phyloP scores from a whole-genome alignment of 805 yeast species.

The Wickerhamiella occidentalis region DNA sequence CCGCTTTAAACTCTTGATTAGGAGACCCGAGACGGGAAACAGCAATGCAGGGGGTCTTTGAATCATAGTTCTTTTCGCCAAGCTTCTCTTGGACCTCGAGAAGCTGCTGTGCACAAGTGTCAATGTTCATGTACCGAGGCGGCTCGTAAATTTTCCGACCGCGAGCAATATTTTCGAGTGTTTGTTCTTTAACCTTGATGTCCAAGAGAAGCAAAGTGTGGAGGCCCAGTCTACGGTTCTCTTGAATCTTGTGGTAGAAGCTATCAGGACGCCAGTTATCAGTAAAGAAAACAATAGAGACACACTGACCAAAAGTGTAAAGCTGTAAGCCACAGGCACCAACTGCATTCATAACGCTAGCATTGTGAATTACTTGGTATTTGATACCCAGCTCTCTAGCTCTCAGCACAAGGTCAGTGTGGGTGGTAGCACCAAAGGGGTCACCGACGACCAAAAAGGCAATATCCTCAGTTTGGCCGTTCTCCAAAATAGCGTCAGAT shows the following conservation, averaged over 20 bases:
- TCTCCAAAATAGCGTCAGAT: slow-evolving; percentile 66
- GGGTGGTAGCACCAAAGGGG: slow-evolving; percentile 97
- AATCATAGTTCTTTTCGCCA: slow-evolving; percentile 66
- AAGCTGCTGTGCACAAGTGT: slow-evolving; percentile 78
- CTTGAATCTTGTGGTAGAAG: slow-evolving; percentile 78
- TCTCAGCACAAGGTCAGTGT: slow-evolving; percentile 82
- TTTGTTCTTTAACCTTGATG: slow-evolving; percentile 94
- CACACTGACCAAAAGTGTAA: slow-evolving; percentile 92
- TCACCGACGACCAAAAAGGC: slow-evolving; percentile 96
- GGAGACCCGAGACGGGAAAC: slow-evolving; percentile 87
- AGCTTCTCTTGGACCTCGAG: slow-evolving; percentile 76
- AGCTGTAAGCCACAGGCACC: slow-evolving; percentile 96
- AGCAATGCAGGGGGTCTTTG: slow-evolving; percentile 86
- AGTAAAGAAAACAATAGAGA: slow-evolving; percentile 91
- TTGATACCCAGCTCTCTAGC: slow-evolving; percentile 74
- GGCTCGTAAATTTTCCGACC: slow-evolving; percentile 91
- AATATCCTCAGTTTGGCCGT: slow-evolving; percentile 69
- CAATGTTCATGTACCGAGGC: slow-evolving; percentile 89
- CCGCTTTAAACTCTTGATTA: slow-evolving; percentile 70
- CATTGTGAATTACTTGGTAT: slow-evolving; percentile 82
- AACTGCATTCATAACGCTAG: slow-evolving; percentile 95
- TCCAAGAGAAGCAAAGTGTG: slow-evolving; percentile 83
- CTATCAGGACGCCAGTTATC: slow-evolving; percentile 95
- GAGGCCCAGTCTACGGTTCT: slow-evolving; percentile 78
- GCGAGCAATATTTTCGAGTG: slow-evolving; percentile 83